Percentiles rank a stretch among this genome's conserved stretches.
These are phyloP conservation scores for Hymenoscyphus fructigenus DNA, from an alignment of 2,329 filamentous ascomycete genomes.

Conservation along the genomic window DNA sequence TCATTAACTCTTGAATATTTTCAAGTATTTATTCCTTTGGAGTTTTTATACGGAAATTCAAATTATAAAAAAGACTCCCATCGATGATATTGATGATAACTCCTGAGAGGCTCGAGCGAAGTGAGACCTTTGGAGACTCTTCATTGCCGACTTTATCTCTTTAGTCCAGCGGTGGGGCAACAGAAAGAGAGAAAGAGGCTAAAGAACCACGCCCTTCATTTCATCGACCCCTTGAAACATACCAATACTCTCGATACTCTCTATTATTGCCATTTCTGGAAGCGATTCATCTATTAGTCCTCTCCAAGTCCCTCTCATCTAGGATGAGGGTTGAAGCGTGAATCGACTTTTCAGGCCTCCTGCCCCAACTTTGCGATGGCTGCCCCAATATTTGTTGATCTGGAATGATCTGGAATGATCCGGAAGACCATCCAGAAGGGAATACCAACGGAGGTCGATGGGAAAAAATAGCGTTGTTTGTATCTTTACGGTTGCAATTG, in stretches of 20 bases:
- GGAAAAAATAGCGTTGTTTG: not conserved
- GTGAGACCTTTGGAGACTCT: not conserved
- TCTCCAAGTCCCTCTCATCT: not conserved
- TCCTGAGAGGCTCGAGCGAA: not conserved
- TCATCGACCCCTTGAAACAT: conserved; percentile 1
- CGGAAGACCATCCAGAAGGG: not conserved
- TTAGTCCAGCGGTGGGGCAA: not conserved
- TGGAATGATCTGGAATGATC: not conserved
- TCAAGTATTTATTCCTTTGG: no score
- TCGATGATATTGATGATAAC: no score
- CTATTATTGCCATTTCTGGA: not conserved
- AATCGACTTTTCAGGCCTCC: not conserved
- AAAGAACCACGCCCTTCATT: not conserved
- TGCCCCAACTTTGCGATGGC: not conserved
- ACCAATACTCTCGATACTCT: not conserved
- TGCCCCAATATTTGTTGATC: not conserved
- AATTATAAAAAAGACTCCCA: not conserved
- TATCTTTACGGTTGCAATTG: not conserved
- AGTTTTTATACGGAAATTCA: not conserved
- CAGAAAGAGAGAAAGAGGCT: not conserved
- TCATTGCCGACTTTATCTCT: not conserved
- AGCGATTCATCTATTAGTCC: not conserved
- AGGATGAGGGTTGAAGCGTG: not conserved
- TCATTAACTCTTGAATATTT: no score
- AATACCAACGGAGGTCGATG: not conserved